Percentiles rank a stretch among this genome's conserved stretches.
Evolutionary conservation across 192 early-diverging fungal species (phyloP).

Genomic region (Backusella circina): DNA sequence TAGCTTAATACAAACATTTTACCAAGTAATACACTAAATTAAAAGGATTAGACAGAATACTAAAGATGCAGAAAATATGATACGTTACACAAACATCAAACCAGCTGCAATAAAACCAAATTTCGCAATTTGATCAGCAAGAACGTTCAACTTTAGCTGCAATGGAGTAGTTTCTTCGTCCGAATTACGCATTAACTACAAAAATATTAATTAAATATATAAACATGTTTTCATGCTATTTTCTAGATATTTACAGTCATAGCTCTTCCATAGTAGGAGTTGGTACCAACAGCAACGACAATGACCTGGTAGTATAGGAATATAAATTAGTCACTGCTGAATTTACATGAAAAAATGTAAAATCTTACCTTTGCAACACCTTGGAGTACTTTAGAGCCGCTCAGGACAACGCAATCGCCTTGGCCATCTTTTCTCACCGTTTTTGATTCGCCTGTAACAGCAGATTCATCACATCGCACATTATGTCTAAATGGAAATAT

Average conservation of each 20-base stretch:
- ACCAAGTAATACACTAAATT: constrained; percentile 42
- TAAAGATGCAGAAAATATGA: background rate
- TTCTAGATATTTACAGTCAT: constrained; percentile 54
- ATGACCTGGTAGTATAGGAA: constrained; percentile 41
- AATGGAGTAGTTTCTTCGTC: constrained; percentile 83
- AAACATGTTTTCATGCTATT: background rate
- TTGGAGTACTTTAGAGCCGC: constrained; percentile 90
- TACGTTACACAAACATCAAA: constrained; percentile 63
- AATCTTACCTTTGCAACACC: constrained; percentile 48
- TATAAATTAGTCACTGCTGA: background rate
- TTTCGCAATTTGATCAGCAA: constrained; percentile 94
- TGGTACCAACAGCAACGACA: constrained; percentile 81
- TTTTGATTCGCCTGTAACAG: constrained; percentile 90
- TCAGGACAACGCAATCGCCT: constrained; percentile 78
- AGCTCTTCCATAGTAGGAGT: constrained; percentile 88
- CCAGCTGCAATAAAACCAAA: constrained; percentile 81
- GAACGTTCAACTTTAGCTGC: constrained; percentile 83
- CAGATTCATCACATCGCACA: constrained; percentile 83
- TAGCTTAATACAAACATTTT: constrained; percentile 61
- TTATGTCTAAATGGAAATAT: constrained; percentile 49
- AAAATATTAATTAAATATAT: background rate
- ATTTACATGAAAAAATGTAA: background rate
- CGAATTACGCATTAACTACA: constrained; percentile 59
- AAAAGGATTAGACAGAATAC: background rate
- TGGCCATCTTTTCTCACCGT: constrained; percentile 68